A percentile compares a stretch with the other conserved stretches of the same genome.
Evolutionary conservation across 345 rosid genomes (phyloP).

Genomic region (Gossypium raimondii): DNA sequence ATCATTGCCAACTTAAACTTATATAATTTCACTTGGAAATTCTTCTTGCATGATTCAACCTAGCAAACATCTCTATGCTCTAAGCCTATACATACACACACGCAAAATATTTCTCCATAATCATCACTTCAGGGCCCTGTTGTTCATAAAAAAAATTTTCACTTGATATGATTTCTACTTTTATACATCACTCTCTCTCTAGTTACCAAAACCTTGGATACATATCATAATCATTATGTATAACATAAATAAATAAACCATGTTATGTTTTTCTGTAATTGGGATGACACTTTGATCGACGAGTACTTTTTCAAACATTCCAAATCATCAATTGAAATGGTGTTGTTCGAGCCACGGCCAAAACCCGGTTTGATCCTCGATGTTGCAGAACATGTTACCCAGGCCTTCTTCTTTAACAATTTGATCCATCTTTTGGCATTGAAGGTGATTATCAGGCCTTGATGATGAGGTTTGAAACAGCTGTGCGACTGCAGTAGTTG

Average conservation of each 20-base stretch:
- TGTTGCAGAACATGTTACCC: conserved; percentile 81
- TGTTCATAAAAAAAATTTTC: conserved; percentile 10
- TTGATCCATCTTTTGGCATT: conserved; percentile 43
- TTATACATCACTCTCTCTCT: conserved; percentile 29
- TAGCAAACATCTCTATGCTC: conserved; percentile 14
- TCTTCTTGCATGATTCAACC: conserved; percentile 19
- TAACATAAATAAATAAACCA: neutral
- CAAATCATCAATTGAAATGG: conserved; percentile 52
- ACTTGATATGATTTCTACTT: conserved; percentile 22
- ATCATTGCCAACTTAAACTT: neutral
- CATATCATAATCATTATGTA: neutral
- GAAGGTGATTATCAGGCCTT: conserved; percentile 37
- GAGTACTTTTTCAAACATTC: neutral
- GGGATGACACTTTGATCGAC: too few species aligned
- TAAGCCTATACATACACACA: conserved; percentile 17
- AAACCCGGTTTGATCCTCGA: conserved; percentile 84
- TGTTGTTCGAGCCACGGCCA: conserved; percentile 99
- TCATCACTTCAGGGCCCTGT: conserved; percentile 6
- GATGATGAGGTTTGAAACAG: conserved; percentile 53
- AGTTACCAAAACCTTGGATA: conserved; percentile 21
- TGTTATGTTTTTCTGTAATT: neutral
- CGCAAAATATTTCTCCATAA: conserved; percentile 19
- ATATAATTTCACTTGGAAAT: neutral
- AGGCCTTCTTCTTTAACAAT: conserved; percentile 86
- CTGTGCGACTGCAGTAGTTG: conserved; percentile 29